phyloP scores from a whole-genome alignment of 345 rosid genomes.

The Nasturtium officinale region DNA sequence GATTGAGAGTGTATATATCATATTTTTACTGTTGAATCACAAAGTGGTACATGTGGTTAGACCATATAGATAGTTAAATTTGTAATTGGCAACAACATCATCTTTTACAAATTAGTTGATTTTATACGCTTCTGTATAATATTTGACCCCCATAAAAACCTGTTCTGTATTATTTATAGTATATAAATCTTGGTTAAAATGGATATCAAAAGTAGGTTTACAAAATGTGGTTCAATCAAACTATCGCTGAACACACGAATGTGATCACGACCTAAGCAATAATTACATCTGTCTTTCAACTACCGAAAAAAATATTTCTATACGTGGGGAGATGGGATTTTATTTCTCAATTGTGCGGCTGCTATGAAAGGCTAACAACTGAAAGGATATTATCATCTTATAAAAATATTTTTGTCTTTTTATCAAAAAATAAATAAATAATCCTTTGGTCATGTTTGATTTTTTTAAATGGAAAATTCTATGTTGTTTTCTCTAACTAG shows the following conservation, averaged over 20 bases:
- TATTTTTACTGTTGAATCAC: background rate
- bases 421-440: no score
- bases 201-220: background rate
- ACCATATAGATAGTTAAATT: background rate
- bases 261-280: constrained; percentile 6
- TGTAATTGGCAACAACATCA: background rate
- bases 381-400: background rate
- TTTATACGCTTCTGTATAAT: background rate
- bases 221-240: background rate
- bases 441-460: constrained; percentile 3
- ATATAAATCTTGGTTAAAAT: background rate
- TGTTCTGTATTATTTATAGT: background rate
- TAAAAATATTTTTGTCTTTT: no score
- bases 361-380: background rate
- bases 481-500: constrained; percentile 6
- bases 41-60: background rate
- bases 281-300: background rate
- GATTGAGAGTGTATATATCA: background rate
- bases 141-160: background rate
- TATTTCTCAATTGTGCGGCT: constrained; percentile 19
- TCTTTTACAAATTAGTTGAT: background rate
- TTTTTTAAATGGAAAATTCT: background rate
- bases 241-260: background rate
- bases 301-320: background rate
- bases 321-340: background rate